Conservation (phyloP, 2,329 filamentous ascomycete genomes). For the Exophiala sp. region DNA sequence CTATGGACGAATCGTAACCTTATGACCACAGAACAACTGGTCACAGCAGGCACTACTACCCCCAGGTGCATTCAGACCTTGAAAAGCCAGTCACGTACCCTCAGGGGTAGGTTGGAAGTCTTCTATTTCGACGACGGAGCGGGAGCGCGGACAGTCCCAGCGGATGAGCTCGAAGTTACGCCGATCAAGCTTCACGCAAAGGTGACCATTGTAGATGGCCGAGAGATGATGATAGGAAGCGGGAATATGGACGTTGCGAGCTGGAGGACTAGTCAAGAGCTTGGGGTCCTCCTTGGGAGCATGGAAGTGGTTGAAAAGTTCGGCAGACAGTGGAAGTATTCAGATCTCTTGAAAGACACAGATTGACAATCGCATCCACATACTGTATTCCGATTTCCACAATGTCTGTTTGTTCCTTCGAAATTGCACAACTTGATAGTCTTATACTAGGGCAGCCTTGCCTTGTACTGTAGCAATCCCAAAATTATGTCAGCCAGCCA, state of each 20-base stretch:
- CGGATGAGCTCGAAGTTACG: slow-evolving; percentile 1
- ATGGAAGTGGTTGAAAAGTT: slow-evolving; percentile 37
- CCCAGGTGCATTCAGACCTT: slow-evolving; percentile 53
- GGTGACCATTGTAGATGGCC: slow-evolving; percentile 67
- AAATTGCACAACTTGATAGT: too few relatives aligned
- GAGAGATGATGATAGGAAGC: slow-evolving; percentile 68
- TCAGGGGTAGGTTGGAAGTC: slow-evolving; percentile 23
- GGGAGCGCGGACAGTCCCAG: slow-evolving; percentile 9
- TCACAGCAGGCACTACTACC: slow-evolving; percentile 73
- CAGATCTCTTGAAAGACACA: too few relatives aligned
- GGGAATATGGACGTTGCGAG: slow-evolving; percentile 83
- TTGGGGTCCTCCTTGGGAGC: slow-evolving; percentile 61
- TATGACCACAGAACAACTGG: slow-evolving; percentile 77
- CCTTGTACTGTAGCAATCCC: too few relatives aligned
- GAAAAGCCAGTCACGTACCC: slow-evolving; percentile 28
- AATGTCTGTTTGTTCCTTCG: too few relatives aligned
- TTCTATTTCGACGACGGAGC: slow-evolving; percentile 20
- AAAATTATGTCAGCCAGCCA: too few relatives aligned
- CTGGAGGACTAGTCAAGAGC: slow-evolving; percentile 82
- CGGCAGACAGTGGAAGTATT: slow-evolving; percentile 15
- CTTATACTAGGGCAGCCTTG: too few relatives aligned
- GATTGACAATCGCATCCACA: too few relatives aligned
- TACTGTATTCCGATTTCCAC: too few relatives aligned
- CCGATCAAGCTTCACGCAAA: slow-evolving; percentile 68
- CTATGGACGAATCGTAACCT: slow-evolving; percentile 66